phyloP scores from a whole-genome alignment of 495 filamentous ascomycete species.

The Daldinia bambusicola region DNA sequence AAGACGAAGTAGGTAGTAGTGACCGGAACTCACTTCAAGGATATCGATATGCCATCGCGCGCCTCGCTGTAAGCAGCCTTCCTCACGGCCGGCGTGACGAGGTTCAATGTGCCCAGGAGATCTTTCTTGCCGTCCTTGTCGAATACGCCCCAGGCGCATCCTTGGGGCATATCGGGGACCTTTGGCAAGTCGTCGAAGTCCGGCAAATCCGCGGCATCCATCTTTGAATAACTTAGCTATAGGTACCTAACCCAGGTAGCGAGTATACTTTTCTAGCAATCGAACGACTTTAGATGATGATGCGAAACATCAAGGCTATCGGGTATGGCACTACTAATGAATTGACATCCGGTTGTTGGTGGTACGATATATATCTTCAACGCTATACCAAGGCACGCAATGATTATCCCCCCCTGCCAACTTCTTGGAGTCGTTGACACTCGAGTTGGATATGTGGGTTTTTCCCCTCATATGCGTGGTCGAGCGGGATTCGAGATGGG shows the following conservation, averaged over 20 bases:
- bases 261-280: background rate
- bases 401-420: background rate
- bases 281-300: background rate
- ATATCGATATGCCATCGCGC: conserved; percentile 64
- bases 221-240: conserved; percentile 15
- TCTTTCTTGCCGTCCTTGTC: conserved; percentile 71
- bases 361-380: background rate
- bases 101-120: conserved; percentile 66
- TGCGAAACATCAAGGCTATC: background rate
- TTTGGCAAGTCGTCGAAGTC: conserved; percentile 68
- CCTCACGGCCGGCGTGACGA: conserved; percentile 66
- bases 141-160: conserved; percentile 73
- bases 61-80: conserved; percentile 63
- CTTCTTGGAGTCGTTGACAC: background rate
- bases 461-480: background rate
- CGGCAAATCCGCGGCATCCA: conserved; percentile 46
- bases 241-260: too few species aligned
- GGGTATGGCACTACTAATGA: background rate
- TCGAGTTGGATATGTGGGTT: background rate
- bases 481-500: background rate
- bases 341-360: background rate
- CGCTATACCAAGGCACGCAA: background rate
- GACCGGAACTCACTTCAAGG: conserved; percentile 62
- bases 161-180: conserved; percentile 69
- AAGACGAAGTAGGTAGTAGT: background rate